Percentiles rank a stretch among this genome's conserved stretches.
Conservation (phyloP, 2,329 filamentous ascomycete genomes). For the Ceratocystis colombiana region DNA sequence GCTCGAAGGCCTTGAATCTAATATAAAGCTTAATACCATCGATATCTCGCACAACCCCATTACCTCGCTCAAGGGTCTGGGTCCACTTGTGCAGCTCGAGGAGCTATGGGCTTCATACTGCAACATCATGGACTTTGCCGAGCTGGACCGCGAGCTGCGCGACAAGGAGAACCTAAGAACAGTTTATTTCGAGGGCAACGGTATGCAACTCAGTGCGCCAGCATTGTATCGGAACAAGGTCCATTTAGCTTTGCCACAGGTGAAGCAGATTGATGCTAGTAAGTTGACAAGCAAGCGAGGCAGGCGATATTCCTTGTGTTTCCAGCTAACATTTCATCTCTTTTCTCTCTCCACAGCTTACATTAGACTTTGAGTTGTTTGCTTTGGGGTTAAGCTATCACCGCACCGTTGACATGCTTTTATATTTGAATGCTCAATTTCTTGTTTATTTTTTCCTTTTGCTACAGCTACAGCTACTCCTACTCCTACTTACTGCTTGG, state of each 20-base stretch:
- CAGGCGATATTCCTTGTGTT: neutral
- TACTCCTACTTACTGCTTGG: too few species aligned
- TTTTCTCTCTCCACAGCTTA: neutral
- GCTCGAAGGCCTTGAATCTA: conserved; percentile 59
- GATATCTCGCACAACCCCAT: conserved; percentile 88
- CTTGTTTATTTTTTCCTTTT: neutral
- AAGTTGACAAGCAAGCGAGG: conserved; percentile 39
- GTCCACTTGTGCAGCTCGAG: conserved; percentile 59
- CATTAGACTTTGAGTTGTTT: neutral
- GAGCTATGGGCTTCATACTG: conserved; percentile 96
- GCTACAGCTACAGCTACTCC: too few species aligned
- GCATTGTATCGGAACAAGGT: conserved; percentile 93
- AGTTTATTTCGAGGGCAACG: conserved; percentile 95
- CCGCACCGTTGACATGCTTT: neutral
- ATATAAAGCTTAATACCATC: conserved; percentile 60
- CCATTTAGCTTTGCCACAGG: conserved; percentile 70
- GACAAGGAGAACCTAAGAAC: conserved; percentile 75
- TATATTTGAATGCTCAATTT: neutral
- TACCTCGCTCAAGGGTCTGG: conserved; percentile 60
- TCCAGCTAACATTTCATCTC: neutral
- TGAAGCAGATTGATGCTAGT: conserved; percentile 96
- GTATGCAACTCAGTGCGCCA: conserved; percentile 67
- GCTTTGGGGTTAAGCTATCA: neutral
- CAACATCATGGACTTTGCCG: conserved; percentile 64
- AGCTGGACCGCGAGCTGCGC: conserved; percentile 66